Evolutionary conservation across 1,284 basidiomycete species (phyloP), one percentile per base, ranked within the genome.

Genomic region (Nidula niveotomentosa): DNA sequence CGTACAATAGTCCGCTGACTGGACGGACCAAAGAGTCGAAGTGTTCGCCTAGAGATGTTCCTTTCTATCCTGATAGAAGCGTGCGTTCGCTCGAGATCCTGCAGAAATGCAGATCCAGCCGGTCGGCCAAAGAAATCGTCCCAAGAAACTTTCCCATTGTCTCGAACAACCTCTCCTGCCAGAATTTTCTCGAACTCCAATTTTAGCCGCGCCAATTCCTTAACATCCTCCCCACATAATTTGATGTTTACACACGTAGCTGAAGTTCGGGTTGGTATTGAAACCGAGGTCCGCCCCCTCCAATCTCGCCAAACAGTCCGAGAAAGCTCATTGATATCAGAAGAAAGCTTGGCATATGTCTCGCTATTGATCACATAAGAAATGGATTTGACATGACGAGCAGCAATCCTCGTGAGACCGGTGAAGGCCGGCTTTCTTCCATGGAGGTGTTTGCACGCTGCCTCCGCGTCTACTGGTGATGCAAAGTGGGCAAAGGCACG

Each of bases 131-230:
- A 85, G 65, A 81, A 89, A 1, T 74, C 69, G 57, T 90, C 84
- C 88, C 88, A 91, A 1, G 80, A 69, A 3, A 75, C 68, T 45
- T 77, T 77, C 12, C 76, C 79, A 43, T 81, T 74, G 17, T 78
- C 62, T 15, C 67, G 73, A 35, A 89, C 66, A 2, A 76, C 70
- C 58, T 90, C 84, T 0, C 89, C 88, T 1, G 74, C 76, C 0
- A 86, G 65, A 10, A 86, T 69, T n/a, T 73, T 73, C 60, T 88
- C 86, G 17, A 88, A 76, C 52, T 83, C 76, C 0, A 71, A 64
- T 62, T 88, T 89, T 51, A 87, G 74, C 47, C 65, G 66, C 0
- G 78, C 77, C 1, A 90, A 64, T 2, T 77, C 69, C 44, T 75
- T 73, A 8, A 77, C 60, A 12, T 77, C 73, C 8, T 78, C 74